phyloP scores from a whole-genome alignment of 768 basidiomycete genomes.

The Myochromella boudieri region DNA sequence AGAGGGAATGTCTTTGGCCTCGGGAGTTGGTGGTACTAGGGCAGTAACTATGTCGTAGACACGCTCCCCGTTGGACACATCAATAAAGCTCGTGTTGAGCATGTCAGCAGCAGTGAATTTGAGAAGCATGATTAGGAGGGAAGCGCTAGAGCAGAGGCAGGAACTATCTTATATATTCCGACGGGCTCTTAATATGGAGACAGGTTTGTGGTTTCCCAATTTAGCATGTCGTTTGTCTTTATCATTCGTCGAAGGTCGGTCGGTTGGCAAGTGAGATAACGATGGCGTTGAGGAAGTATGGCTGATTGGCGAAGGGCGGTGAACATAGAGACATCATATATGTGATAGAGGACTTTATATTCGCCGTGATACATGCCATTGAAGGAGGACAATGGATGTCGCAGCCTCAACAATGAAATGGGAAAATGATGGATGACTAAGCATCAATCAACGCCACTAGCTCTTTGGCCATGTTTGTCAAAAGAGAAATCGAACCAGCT shows the following conservation, averaged over 20 bases:
- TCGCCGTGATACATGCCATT: constrained; percentile 23
- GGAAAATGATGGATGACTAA: constrained; percentile 17
- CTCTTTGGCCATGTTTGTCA: constrained; percentile 30
- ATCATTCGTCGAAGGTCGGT: constrained; percentile 4
- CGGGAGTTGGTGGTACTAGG: constrained; percentile 30
- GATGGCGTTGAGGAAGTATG: constrained; percentile 1
- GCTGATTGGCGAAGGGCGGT: constrained; percentile 3
- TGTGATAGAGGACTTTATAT: constrained; percentile 7
- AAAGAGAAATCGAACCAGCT: constrained; percentile 36
- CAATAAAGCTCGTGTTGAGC: constrained; percentile 53
- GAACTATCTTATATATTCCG: constrained; percentile 19
- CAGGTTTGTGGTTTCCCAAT: constrained; percentile 44
- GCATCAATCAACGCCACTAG: constrained; percentile 15
- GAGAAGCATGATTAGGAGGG: constrained; percentile 45
- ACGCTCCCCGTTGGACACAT: constrained; percentile 48
- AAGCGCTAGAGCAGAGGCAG: constrained; percentile 3
- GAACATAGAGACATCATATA: neutral
- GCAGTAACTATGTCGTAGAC: constrained; percentile 51
- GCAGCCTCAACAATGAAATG: neutral
- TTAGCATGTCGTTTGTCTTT: constrained; percentile 46
- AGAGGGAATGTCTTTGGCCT: constrained; percentile 19
- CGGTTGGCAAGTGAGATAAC: neutral
- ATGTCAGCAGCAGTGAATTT: constrained; percentile 60
- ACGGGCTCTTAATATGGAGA: constrained; percentile 32
- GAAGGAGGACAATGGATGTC: constrained; percentile 20